Evolutionary conservation across 192 early-diverging fungal genomes (phyloP).

Genomic region (Entomortierella beljakovae): DNA sequence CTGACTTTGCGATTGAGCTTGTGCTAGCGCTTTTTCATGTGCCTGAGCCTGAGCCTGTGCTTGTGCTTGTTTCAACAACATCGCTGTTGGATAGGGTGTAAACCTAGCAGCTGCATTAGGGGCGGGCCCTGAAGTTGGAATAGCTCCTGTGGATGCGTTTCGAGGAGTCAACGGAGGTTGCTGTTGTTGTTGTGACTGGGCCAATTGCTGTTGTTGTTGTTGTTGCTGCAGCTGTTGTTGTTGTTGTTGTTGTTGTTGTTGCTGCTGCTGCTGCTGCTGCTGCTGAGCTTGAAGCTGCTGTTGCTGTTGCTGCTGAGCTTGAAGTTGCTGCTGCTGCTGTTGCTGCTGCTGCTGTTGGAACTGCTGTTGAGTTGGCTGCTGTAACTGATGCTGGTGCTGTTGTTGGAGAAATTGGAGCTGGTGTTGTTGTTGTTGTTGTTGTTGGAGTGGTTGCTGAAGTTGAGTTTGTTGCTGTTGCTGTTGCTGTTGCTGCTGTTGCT

Average conservation of each 20-base stretch:
- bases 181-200: slow-evolving; percentile 26
- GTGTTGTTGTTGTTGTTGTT: slow-evolving; percentile 43
- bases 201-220: slow-evolving; percentile 13
- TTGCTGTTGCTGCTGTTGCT: slow-evolving; percentile 15
- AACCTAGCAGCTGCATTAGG: slow-evolving; percentile 32
- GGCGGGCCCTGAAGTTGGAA: slow-evolving; percentile 12
- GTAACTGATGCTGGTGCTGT: too few species aligned
- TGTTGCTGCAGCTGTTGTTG: slow-evolving; percentile 19
- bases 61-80: slow-evolving; percentile 37
- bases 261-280: slow-evolving; percentile 28
- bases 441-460: slow-evolving; percentile 40
- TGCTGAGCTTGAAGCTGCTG: slow-evolving; percentile 14
- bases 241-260: slow-evolving; percentile 32
- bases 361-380: slow-evolving; percentile 28
- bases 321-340: slow-evolving; percentile 18
- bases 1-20: not conserved
- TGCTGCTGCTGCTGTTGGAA: slow-evolving; percentile 26
- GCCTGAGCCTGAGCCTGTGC: slow-evolving; percentile 16
- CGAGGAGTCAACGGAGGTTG: slow-evolving; percentile 19
- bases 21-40: slow-evolving; percentile 8
- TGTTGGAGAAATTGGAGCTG: too few species aligned
- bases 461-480: slow-evolving; percentile 42
- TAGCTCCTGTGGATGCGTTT: slow-evolving; percentile 8
- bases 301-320: slow-evolving; percentile 19
- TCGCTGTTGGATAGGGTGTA: slow-evolving; percentile 41